Percentiles rank a stretch among this genome's conserved stretches.
phyloP scores from a whole-genome alignment of 345 rosid species.

The Populus ilicifolia region DNA sequence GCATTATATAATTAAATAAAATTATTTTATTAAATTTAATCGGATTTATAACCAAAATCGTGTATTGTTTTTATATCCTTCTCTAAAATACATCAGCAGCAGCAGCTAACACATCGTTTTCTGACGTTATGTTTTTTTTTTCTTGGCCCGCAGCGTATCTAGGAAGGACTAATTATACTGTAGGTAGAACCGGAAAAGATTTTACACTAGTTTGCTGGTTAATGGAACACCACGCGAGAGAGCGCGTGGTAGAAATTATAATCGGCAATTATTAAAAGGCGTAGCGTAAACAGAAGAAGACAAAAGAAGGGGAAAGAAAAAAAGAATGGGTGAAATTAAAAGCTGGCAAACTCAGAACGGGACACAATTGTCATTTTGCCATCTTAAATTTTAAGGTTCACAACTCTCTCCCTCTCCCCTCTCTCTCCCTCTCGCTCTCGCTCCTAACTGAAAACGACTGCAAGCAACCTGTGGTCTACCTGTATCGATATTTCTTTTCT shows the following conservation, averaged over 20 bases:
- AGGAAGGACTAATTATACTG: too few species aligned
- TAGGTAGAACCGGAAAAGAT: not conserved
- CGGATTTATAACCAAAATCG: too few species aligned
- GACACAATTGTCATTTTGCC: conserved; percentile 39
- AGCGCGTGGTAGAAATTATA: not conserved
- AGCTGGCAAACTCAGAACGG: not conserved
- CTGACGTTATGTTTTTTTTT: too few species aligned
- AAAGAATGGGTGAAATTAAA: not conserved
- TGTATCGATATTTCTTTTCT: conserved; percentile 18
- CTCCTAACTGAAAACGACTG: conserved; percentile 74
- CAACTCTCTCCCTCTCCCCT: conserved; percentile 28
- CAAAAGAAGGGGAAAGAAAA: not conserved
- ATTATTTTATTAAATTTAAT: too few species aligned
- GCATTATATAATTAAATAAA: too few species aligned
- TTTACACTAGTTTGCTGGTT: not conserved
- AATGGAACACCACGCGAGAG: not conserved
- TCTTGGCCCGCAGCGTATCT: too few species aligned
- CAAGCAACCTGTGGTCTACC: conserved; percentile 80
- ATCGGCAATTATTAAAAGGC: not conserved
- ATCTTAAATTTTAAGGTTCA: conserved; percentile 48
- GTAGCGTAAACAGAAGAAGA: conserved; percentile 22
- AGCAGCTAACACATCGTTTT: too few species aligned
- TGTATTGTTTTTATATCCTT: too few species aligned
- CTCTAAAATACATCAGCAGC: too few species aligned
- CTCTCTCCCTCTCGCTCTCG: conserved; percentile 25